A percentile compares a stretch with the other conserved stretches of the same genome.
phyloP scores from a whole-genome alignment of 768 basidiomycete species.

The Macrolepiota albuminosa region DNA sequence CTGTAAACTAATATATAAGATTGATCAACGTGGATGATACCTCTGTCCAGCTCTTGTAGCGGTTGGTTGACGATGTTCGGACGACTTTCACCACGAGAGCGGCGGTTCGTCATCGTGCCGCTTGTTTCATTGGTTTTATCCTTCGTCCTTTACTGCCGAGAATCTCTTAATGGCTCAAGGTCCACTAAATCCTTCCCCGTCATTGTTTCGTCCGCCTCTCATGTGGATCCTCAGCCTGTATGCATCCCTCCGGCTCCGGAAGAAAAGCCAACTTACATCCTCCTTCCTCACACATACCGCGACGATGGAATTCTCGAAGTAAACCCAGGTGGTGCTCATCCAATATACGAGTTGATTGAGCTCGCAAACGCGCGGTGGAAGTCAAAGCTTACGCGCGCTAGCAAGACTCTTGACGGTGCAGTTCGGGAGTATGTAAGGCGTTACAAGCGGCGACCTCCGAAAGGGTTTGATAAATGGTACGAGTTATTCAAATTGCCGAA shows the following conservation, averaged over 20 bases:
- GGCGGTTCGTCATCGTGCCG: slow-evolving; percentile 10
- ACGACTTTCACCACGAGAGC: slow-evolving; percentile 3
- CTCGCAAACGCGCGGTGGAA: slow-evolving; percentile 64
- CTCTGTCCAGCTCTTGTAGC: neutral
- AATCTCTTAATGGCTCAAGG: neutral
- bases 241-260: slow-evolving; percentile 1
- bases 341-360: slow-evolving; percentile 71
- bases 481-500: slow-evolving; percentile 18
- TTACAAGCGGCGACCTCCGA: slow-evolving; percentile 76
- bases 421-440: slow-evolving; percentile 71
- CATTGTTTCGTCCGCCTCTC: neutral
- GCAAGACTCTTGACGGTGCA: slow-evolving; percentile 68
- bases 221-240: neutral
- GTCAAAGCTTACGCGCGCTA: slow-evolving; percentile 59
- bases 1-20: neutral
- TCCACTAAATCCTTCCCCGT: slow-evolving; percentile 1
- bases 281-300: slow-evolving; percentile 29
- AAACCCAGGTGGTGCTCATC: slow-evolving; percentile 48
- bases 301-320: slow-evolving; percentile 37
- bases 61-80: slow-evolving; percentile 4
- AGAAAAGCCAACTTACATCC: slow-evolving; percentile 2
- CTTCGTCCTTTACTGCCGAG: slow-evolving; percentile 11
- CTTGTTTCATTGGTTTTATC: slow-evolving; percentile 11
- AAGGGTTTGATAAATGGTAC: slow-evolving; percentile 87
- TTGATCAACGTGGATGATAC: neutral